A percentile compares a stretch with the other conserved stretches of the same genome.
Evolutionary conservation across 2,329 filamentous ascomycete genomes (phyloP).

Genomic region (Clonostachys rosea): DNA sequence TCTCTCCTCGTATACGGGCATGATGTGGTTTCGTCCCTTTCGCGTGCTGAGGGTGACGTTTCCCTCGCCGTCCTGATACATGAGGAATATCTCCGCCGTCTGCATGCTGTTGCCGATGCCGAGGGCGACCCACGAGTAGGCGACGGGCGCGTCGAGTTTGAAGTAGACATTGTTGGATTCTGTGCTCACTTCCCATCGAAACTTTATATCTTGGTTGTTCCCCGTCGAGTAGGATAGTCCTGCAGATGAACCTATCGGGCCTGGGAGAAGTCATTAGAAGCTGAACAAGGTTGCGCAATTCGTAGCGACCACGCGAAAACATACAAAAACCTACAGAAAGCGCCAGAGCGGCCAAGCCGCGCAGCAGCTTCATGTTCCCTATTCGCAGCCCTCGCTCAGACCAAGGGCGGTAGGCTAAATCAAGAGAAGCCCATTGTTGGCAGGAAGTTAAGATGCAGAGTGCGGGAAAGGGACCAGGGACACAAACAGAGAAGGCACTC

Average conservation of each 20-base stretch:
- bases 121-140: conserved; percentile 53
- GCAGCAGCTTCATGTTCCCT: no score
- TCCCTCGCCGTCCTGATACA: conserved; percentile 52
- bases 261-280: no score
- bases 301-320: no score
- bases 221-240: conserved; percentile 32
- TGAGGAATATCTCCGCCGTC: conserved; percentile 56
- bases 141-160: conserved; percentile 50
- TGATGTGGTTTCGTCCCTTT: conserved; percentile 35
- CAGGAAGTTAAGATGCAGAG: no score
- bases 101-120: conserved; percentile 52
- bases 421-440: no score
- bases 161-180: conserved; percentile 55
- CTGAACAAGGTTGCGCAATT: no score
- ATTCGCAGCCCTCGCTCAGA: no score
- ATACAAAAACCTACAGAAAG: no score
- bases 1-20: conserved; percentile 39
- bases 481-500: no score
- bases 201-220: conserved; percentile 39
- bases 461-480: no score
- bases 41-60: conserved; percentile 61
- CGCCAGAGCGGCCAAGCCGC: no score
- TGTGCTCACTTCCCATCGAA: conserved; percentile 45
- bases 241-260: background rate
- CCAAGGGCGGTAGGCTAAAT: no score